A percentile compares a stretch with the other conserved stretches of the same genome.
Conservation (phyloP, 768 basidiomycete species). For the Lentinula boryana region DNA sequence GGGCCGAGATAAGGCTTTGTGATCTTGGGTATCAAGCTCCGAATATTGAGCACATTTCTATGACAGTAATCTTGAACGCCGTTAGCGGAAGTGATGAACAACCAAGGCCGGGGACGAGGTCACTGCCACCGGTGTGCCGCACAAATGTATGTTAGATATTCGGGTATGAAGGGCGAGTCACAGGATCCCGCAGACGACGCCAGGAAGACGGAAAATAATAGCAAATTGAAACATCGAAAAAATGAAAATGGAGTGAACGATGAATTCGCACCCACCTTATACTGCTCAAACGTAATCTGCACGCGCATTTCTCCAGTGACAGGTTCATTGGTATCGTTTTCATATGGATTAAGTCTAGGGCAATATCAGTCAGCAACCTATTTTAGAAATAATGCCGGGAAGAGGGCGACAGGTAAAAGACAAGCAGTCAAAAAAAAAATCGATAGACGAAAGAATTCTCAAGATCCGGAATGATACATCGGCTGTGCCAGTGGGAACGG, state of each 20-base stretch:
- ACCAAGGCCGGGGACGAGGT: no score
- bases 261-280: slow-evolving; percentile 55
- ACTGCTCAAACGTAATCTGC: slow-evolving; percentile 90
- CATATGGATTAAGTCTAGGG: slow-evolving; percentile 63
- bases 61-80: no score
- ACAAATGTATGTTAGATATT: no score
- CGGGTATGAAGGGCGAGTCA: no score
- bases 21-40: not conserved
- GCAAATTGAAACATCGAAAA: not conserved
- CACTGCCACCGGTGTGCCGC: no score
- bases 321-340: slow-evolving; percentile 48
- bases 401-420: not conserved
- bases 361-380: slow-evolving; percentile 6
- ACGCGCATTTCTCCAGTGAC: slow-evolving; percentile 93
- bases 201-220: no score
- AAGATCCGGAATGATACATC: slow-evolving; percentile 7
- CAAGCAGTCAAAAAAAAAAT: not conserved
- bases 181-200: no score
- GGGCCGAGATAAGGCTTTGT: not conserved
- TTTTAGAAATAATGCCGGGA: not conserved
- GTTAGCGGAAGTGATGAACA: no score
- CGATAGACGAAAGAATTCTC: slow-evolving; percentile 11
- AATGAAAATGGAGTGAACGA: not conserved
- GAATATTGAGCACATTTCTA: not conserved
- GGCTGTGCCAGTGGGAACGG: slow-evolving; percentile 8